A percentile compares a stretch with the other conserved stretches of the same genome.
Evolutionary conservation across 176 grass and related monocot species (phyloP).

Genomic region (Triticum timopheevii): DNA sequence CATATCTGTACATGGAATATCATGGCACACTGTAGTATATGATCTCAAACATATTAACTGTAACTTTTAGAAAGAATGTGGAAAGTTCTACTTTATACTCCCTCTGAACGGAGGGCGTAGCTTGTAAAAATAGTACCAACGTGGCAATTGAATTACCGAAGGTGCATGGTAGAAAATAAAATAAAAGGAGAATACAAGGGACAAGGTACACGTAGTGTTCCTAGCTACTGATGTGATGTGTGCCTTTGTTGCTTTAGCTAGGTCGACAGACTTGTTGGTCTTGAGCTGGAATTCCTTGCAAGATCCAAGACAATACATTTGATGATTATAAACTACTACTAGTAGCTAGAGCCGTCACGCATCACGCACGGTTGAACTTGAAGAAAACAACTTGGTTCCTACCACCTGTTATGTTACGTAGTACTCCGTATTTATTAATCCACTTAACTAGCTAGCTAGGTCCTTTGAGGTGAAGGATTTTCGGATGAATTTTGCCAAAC

Average conservation of each 20-base stretch:
- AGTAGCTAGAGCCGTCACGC: not conserved
- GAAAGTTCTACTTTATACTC: no score
- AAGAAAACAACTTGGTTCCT: conserved; percentile 16
- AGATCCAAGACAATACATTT: not conserved
- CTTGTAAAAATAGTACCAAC: not conserved
- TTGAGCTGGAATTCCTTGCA: conserved; percentile 28
- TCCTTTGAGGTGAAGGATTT: not conserved
- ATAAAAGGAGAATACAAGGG: not conserved
- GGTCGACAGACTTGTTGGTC: not conserved
- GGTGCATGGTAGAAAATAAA: not conserved
- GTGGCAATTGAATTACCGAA: not conserved
- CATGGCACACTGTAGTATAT: not conserved
- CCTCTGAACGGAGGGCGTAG: no score
- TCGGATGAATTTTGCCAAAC: not conserved
- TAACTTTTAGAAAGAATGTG: not conserved
- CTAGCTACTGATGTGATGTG: conserved; percentile 21
- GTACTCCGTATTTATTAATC: not conserved
- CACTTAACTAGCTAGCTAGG: not conserved
- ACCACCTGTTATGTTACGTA: not conserved
- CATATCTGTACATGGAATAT: not conserved
- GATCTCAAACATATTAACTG: not conserved
- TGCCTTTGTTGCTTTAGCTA: not conserved
- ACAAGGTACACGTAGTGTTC: conserved; percentile 12
- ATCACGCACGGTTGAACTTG: not conserved
- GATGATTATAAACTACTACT: not conserved